Evolutionary conservation across 352 stramenopile species (phyloP).

Genomic region (Lagenidium giganteum): DNA sequence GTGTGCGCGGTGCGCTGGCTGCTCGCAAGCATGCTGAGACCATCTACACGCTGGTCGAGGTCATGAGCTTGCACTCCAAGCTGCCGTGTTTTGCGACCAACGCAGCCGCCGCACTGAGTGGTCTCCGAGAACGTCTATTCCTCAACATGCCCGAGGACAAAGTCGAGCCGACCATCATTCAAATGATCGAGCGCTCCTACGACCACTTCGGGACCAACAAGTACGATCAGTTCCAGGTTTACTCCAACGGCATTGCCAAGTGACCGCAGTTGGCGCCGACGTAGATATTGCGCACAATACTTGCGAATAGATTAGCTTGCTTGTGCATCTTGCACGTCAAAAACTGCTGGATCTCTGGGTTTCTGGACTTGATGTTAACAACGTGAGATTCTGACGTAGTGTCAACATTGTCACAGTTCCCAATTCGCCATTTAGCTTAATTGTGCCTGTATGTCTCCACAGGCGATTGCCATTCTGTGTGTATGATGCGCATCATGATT

Average conservation of each 20-base stretch:
- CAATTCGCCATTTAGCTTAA: background rate
- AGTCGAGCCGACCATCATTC: constrained; percentile 44
- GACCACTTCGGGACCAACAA: constrained; percentile 72
- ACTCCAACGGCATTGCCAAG: constrained; percentile 84
- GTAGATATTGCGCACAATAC: too few species aligned
- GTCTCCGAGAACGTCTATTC: too few species aligned
- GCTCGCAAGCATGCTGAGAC: constrained; percentile 91
- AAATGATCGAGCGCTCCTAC: constrained; percentile 73
- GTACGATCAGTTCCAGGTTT: constrained; percentile 87
- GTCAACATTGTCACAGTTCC: too few species aligned
- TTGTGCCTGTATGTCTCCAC: too few species aligned
- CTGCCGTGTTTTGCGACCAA: constrained; percentile 94
- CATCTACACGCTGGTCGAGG: constrained; percentile 86
- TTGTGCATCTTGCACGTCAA: constrained; percentile 11
- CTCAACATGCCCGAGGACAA: too few species aligned
- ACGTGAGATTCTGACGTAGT: too few species aligned
- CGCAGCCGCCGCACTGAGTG: too few species aligned
- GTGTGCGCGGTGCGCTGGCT: constrained; percentile 92
- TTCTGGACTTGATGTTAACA: background rate
- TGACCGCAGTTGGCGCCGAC: too few species aligned
- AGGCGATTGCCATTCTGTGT: too few species aligned
- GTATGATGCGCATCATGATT: too few species aligned
- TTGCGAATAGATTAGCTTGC: constrained; percentile 11
- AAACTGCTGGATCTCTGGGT: background rate
- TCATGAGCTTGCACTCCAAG: constrained; percentile 90